Evolutionary conservation across 2,329 filamentous ascomycete species (phyloP), one percentile per base, ranked within the genome.

Genomic region (Colletotrichum cuscutae): DNA sequence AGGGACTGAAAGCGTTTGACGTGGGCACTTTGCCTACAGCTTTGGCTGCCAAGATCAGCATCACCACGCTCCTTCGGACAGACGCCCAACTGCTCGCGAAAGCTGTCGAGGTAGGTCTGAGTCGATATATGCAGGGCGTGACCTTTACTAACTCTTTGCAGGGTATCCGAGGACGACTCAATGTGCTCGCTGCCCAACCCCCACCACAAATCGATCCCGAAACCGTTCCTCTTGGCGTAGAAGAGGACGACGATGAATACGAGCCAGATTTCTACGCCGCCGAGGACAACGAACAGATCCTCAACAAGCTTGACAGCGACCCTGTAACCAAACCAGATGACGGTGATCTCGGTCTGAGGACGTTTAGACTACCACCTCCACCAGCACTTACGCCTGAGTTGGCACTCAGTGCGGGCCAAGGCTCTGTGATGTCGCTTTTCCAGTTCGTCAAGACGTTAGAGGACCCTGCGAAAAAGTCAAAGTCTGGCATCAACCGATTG

Each of bases 201-300:
- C 78, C 82, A n/a, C 81, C 84, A 1, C 83, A 82, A 7, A 74
- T 90, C 32, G 89, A 90, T 74, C 85, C 90, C 8, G 88, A 90
- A 66, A 92, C 90, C 2, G 86, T 89, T 15, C 89, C 89, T 1
- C 81, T 92, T 2, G 90, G 89, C 30, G 91, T 94, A 4, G 91
- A 93, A 7, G 91, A 93, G 9, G 95, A 97, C 54, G 95, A 98
- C 24, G 95, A 97, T 57, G 84, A 86, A 71, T 98, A 98, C 79
- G 96, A 98, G 78, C 95, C 96, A 0, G 94, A 97, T 78, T 95
- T 95, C 76, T 91, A 92, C 72, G 89, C 93, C 9, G 90, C 91
- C 46, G 94, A 97, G 80, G 91, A 94, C 76, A 90, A 90, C 1
- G 93, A 95, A 78, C 93, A 96, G 78, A 91, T 94, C 37, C 83